A percentile compares a stretch with the other conserved stretches of the same genome.
Evolutionary conservation across 495 filamentous ascomycete genomes (phyloP).

Genomic region (Pseudotulostoma volvatum): DNA sequence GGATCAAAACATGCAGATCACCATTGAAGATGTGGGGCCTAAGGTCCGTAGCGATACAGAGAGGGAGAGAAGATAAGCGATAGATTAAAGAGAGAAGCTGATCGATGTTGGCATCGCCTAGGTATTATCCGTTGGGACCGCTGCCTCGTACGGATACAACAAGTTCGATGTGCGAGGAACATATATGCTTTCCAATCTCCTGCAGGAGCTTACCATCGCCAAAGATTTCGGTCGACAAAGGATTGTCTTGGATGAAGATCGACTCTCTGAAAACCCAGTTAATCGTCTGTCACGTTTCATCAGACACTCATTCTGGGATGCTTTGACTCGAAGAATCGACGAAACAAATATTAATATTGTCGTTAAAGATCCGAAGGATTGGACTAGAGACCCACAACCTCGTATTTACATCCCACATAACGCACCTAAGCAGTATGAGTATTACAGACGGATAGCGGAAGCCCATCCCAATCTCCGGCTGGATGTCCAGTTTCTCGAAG

Average conservation of each 20-base stretch:
- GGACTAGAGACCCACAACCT: constrained; percentile 71
- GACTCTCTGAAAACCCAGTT: constrained; percentile 85
- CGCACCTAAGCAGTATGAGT: constrained; percentile 72
- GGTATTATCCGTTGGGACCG: constrained; percentile 68
- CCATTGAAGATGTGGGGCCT: constrained; percentile 84
- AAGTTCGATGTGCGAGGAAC: constrained; percentile 77
- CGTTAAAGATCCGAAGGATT: constrained; percentile 77
- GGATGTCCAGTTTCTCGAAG: constrained; percentile 65
- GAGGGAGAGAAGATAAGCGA: too few relatives aligned
- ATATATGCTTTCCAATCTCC: constrained; percentile 87
- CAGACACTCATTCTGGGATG: constrained; percentile 75
- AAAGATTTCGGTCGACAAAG: constrained; percentile 69
- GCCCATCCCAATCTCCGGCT: constrained; percentile 65
- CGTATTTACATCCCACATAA: constrained; percentile 85
- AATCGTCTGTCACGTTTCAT: constrained; percentile 73
- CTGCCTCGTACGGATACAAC: constrained; percentile 70
- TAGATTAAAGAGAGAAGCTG: too few relatives aligned
- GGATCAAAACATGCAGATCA: constrained; percentile 85
- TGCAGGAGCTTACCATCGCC: constrained; percentile 85
- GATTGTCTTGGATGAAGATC: constrained; percentile 72
- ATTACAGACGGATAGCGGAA: constrained; percentile 62
- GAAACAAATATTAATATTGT: constrained; percentile 72
- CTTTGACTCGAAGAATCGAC: constrained; percentile 75
- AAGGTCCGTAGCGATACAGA: constrained; percentile 43
- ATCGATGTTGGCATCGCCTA: too few relatives aligned